phyloP scores from a whole-genome alignment of 768 basidiomycete genomes.

The Antrodiella citrinella region DNA sequence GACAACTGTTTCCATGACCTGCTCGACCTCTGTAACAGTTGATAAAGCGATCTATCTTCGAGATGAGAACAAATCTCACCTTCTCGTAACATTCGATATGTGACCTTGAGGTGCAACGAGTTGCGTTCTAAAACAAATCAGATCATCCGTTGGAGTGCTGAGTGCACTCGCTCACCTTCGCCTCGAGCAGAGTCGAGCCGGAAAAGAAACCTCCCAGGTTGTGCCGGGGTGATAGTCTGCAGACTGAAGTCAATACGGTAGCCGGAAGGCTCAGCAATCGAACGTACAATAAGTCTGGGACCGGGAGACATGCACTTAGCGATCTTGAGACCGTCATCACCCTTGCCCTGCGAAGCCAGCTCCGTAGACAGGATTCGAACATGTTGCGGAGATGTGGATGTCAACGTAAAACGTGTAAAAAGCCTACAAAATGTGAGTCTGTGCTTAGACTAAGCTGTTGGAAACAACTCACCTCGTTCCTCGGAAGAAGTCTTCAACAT shows the following conservation, averaged over 20 bases:
- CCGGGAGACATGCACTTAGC: conserved; percentile 36
- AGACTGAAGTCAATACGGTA: no score
- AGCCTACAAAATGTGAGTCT: conserved; percentile 40
- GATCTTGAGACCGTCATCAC: conserved; percentile 44
- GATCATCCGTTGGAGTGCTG: background rate
- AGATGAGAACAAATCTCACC: no score
- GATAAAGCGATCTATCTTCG: no score
- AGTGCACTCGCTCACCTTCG: conserved; percentile 29
- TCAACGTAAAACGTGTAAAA: conserved; percentile 86
- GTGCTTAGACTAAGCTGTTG: background rate
- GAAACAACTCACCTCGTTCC: conserved; percentile 53
- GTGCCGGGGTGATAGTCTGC: conserved; percentile 70
- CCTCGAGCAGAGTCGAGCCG: conserved; percentile 58
- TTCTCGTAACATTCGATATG: conserved; percentile 76
- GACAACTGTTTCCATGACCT: conserved; percentile 45
- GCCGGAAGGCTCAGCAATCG: no score
- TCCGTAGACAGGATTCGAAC: conserved; percentile 64
- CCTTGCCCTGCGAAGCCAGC: conserved; percentile 38
- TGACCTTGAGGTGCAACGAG: conserved; percentile 53
- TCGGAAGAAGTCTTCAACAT: conserved; percentile 95
- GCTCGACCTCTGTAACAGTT: conserved; percentile 51
- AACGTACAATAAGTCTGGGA: conserved; percentile 42
- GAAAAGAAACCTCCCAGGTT: conserved; percentile 76
- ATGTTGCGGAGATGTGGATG: conserved; percentile 69
- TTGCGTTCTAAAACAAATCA: conserved; percentile 42